phyloP scores from a whole-genome alignment of 208 protist genomes.

The Crithidia fasciculata region DNA sequence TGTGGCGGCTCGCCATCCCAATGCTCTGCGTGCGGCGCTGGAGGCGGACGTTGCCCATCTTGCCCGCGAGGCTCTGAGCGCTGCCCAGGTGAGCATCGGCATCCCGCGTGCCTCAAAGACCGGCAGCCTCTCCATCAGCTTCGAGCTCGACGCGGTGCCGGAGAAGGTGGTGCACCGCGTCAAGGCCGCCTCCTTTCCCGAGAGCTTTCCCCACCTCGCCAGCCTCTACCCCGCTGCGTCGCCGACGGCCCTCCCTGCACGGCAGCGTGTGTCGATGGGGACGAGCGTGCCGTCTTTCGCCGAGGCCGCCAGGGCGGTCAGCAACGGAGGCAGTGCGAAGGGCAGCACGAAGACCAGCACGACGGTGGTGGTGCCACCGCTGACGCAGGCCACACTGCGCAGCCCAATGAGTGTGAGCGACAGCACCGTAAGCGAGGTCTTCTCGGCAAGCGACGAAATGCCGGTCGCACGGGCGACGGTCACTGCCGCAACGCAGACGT shows the following conservation, averaged over 20 bases:
- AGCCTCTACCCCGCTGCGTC: not conserved
- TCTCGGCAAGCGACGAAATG: not conserved
- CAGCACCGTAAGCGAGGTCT: constrained; percentile 11
- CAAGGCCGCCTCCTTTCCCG: constrained; percentile 3
- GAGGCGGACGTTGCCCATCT: not conserved
- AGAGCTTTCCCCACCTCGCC: constrained; percentile 13
- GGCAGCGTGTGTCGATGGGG: not conserved
- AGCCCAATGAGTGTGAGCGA: constrained; percentile 2
- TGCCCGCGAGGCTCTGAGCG: not conserved
- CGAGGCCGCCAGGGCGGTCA: not conserved
- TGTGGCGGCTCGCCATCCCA: not conserved
- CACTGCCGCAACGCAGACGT: constrained; percentile 11
- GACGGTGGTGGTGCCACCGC: not conserved
- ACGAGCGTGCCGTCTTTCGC: not conserved
- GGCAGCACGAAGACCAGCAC: not conserved
- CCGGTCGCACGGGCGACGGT: not conserved
- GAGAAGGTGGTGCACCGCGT: not conserved
- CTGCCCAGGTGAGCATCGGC: not conserved
- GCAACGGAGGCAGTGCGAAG: not conserved
- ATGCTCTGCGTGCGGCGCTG: not conserved
- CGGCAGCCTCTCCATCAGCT: constrained; percentile 8
- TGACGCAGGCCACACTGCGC: not conserved
- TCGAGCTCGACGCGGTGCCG: constrained; percentile 11
- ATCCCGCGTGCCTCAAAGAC: not conserved
- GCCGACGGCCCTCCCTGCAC: not conserved